phyloP scores from a whole-genome alignment of 2,329 filamentous ascomycete species.

The Ascochyta rabiei region DNA sequence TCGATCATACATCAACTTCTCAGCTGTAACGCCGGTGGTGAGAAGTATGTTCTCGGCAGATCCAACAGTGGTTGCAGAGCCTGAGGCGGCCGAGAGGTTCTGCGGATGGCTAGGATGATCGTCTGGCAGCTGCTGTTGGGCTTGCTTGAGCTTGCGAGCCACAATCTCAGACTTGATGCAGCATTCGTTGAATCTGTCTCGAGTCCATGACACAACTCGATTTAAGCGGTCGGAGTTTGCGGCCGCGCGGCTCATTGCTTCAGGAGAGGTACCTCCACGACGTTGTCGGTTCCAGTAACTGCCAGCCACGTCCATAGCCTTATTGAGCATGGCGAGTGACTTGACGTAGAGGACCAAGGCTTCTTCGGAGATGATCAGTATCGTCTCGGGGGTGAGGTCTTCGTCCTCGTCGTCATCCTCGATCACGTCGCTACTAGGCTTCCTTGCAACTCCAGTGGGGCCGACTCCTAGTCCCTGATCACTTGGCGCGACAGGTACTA shows the following conservation, averaged over 20 bases:
- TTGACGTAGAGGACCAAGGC: slow-evolving; percentile 96
- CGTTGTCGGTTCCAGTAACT: slow-evolving; percentile 87
- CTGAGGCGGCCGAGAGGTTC: slow-evolving; percentile 70
- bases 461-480: slow-evolving; percentile 70
- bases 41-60: slow-evolving; percentile 81
- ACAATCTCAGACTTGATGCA: slow-evolving; percentile 95
- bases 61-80: slow-evolving; percentile 63
- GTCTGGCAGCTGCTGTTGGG: slow-evolving; percentile 79
- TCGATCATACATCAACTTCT: slow-evolving; percentile 97
- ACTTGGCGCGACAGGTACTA: slow-evolving; percentile 83
- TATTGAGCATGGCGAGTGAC: slow-evolving; percentile 84
- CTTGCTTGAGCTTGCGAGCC: slow-evolving; percentile 83
- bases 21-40: slow-evolving; percentile 87
- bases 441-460: slow-evolving; percentile 55
- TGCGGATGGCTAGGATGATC: slow-evolving; percentile 86
- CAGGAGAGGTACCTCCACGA: slow-evolving; percentile 60
- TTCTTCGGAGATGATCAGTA: slow-evolving; percentile 88
- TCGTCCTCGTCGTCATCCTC: slow-evolving; percentile 57
- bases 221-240: slow-evolving; percentile 76
- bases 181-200: slow-evolving; percentile 93
- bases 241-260: slow-evolving; percentile 46
- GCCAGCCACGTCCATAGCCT: slow-evolving; percentile 94
- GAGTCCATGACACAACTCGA: slow-evolving; percentile 93
- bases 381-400: slow-evolving; percentile 82
- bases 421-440: slow-evolving; percentile 56